Base-by-base conservation (phyloP, 2,329 filamentous ascomycete genomes). In the Penicillium corylophilum region DNA sequence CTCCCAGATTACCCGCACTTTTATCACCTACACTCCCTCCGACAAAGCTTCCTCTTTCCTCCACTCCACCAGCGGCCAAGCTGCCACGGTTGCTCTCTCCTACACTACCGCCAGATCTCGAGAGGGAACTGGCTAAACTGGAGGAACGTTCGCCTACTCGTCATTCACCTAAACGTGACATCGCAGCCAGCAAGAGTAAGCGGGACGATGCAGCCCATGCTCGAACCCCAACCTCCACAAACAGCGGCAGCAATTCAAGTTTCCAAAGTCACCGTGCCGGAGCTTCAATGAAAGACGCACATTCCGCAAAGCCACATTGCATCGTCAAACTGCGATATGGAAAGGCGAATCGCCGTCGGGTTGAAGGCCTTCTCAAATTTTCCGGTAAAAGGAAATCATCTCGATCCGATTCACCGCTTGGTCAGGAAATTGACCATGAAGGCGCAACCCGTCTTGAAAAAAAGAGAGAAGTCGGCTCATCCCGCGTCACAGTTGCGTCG, bases 71-170 rank as follows among this genome's bases (percentile, higher is more conserved):
- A 63, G 59, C 39, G 18, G 66, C 68, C 23, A 72, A 66, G 48
- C 66, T 83, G 16, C 82, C 82, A 10, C 73, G 75, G 9, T 73
- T 83, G 31, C 68, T 84, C n/a, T 84, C 82, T 4, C 81, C 82
- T 3, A 82, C 79, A 13, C 71, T 85, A 4, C 82, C 82, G 6
- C 73, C 78, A 2, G 78, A 77, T 47, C 76, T 85, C 40, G 78
- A 81, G 58, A 78, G 76, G 50, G 78, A 82, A 49, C 65, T 84
- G 23, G 74, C 71, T 7, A 65, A 74, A 51, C 70, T 75, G 31
- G 61, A 73, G 24, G 72, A 74, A 36, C 68, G 67, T 29, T 65
- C 70, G 18, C 47, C 61, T 5, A 31, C 53, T 44, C 55, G 60
- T 3, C 56, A 45, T 23, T 57, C 60, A 5, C 61, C 62, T 18